phyloP scores from a whole-genome alignment of 1,284 basidiomycete genomes.

The Ganoderma leucocontextum region DNA sequence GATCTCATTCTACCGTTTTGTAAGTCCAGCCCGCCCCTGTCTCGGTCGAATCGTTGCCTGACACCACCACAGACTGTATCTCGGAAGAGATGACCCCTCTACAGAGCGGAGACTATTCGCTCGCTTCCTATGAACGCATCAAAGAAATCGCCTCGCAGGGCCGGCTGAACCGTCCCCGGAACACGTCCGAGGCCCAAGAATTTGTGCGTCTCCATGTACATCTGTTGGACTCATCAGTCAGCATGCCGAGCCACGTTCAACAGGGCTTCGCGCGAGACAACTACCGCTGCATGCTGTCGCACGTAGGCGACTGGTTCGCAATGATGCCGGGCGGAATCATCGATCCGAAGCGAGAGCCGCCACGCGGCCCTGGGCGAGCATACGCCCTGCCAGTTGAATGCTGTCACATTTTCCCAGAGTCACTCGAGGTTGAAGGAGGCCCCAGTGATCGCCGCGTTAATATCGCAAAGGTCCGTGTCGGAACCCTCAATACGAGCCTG shows the following conservation, averaged over 20 bases:
- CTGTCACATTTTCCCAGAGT: not conserved
- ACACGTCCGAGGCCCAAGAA: not conserved
- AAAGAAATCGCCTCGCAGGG: not conserved
- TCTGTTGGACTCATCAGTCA: too few relatives aligned
- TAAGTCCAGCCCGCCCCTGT: not conserved
- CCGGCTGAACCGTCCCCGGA: not conserved
- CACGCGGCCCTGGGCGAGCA: too few relatives aligned
- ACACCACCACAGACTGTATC: not conserved
- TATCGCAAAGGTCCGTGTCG: not conserved
- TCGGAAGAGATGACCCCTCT: not conserved
- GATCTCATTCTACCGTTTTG: not conserved
- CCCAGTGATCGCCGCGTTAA: not conserved
- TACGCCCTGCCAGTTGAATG: not conserved
- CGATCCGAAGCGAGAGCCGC: not conserved
- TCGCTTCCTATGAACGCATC: not conserved
- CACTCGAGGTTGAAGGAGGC: not conserved
- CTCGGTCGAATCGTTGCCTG: too few relatives aligned
- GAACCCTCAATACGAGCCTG: not conserved
- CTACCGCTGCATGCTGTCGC: constrained; percentile 1
- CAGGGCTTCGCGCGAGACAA: not conserved
- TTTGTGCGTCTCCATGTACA: not conserved
- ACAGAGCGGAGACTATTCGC: not conserved
- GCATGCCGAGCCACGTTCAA: too few relatives aligned
- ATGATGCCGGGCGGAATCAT: not conserved
- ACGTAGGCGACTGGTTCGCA: not conserved